Base-by-base conservation (phyloP, 1,139 yeast genomes). In the Saccharomyces pastorianus region DNA sequence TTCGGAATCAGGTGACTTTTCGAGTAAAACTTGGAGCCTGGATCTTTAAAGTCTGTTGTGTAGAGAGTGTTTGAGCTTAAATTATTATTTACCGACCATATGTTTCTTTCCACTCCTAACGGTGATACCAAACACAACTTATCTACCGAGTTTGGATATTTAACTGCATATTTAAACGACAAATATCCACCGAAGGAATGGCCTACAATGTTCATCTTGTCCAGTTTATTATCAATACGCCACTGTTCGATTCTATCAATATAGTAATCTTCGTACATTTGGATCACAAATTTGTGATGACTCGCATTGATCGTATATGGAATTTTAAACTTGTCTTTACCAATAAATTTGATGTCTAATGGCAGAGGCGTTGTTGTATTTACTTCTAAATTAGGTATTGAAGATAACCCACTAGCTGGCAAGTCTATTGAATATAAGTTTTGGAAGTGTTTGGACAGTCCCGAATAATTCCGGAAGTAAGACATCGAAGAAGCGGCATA, bases 181-280 rank as follows among this genome's bases (percentile, higher is more conserved):
- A 91, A 71, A 64, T 89, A 88, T 0, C 96, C 97, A 14, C 98
- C 98, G 63, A 88, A 81, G 0, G 96, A 89, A 69, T 91, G 98
- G 1, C 95, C 96, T 57, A 91, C 77, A 28, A 91, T 69, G 20
- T 86, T 81, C 63, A 91, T 83, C 56, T 78, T 78, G 8, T 76
- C 73, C 47, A 85, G 69, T 0, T 76, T 74, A 47, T 85, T 76
- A 31, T 72, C 73, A 41, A 67, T 65, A 57, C 97, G 76, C 97
- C 97, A 91, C 58, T 74, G 75, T 65, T 91, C 97, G 9, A 91
- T 66, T 0, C 93, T 75, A 61, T 87, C 95, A 41, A 84, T 76
- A 62, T 89, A 91, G 76, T 88, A 84, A 58, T 81, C 78, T 65
- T 88, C 96, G 8, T 84, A 81, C 59, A 78, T 72, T 2, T 69